phyloP scores from a whole-genome alignment of 768 basidiomycete genomes.

The Dacryopinax spathularia region DNA sequence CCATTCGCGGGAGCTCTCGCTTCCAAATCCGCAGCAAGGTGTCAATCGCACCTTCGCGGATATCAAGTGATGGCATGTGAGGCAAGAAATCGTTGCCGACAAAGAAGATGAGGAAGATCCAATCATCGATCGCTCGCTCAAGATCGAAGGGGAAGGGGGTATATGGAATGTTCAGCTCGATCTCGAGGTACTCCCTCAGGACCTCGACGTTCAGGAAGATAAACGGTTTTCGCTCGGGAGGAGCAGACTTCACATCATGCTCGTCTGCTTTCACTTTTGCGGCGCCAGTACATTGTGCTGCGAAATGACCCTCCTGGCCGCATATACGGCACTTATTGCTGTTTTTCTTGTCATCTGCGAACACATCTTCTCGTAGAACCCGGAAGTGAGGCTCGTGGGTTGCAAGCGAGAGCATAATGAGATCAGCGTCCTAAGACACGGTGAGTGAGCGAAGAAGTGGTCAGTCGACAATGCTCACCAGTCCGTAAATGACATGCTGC shows the following conservation, averaged over 20 bases:
- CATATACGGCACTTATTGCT: constrained; percentile 75
- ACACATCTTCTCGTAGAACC: constrained; percentile 96
- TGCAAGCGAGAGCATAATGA: constrained; percentile 95
- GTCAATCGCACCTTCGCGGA: constrained; percentile 98
- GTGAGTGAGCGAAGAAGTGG: constrained; percentile 5
- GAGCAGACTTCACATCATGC: constrained; percentile 23
- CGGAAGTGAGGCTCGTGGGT: constrained; percentile 98
- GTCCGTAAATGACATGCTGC: constrained; percentile 89
- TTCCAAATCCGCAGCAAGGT: constrained; percentile 94
- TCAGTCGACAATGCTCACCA: constrained; percentile 38
- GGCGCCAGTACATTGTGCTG: constrained; percentile 80
- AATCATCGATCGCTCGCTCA: constrained; percentile 97
- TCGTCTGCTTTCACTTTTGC: constrained; percentile 50
- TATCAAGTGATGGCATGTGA: constrained; percentile 94
- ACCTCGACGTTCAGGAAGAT: constrained; percentile 97
- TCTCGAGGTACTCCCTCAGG: constrained; percentile 93
- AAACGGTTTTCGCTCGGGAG: constrained; percentile 81
- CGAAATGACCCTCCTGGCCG: constrained; percentile 88
- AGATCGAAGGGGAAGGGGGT: constrained; percentile 75
- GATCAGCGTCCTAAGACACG: constrained; percentile 74
- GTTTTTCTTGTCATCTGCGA: constrained; percentile 59
- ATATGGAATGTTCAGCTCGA: constrained; percentile 76
- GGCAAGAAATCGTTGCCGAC: constrained; percentile 99
- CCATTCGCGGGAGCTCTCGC: constrained; percentile 84
- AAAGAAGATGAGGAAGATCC: constrained; percentile 99